phyloP scores from a whole-genome alignment of 2,329 filamentous ascomycete species.

The Hypoxylon sp. region DNA sequence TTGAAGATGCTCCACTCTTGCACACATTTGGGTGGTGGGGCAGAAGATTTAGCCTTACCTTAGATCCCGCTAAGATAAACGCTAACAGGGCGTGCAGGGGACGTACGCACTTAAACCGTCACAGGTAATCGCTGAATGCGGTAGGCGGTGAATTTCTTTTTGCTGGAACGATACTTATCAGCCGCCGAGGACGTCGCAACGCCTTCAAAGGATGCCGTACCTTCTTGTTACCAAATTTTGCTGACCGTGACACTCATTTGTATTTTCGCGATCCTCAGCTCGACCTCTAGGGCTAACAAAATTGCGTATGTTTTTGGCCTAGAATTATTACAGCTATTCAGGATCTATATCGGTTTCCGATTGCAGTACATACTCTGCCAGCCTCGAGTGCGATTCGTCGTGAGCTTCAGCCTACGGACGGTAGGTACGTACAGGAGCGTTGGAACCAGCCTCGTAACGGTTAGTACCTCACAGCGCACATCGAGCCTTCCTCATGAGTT shows the following conservation, averaged over 20 bases:
- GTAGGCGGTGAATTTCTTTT: slow-evolving; percentile 43
- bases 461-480: slow-evolving; percentile 17
- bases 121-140: slow-evolving; percentile 26
- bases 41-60: slow-evolving; percentile 34
- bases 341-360: not conserved
- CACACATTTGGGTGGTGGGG: slow-evolving; percentile 32
- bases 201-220: slow-evolving; percentile 11
- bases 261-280: slow-evolving; percentile 2
- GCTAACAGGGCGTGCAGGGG: slow-evolving; percentile 16
- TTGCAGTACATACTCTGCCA: not conserved
- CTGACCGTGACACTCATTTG: not conserved
- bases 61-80: slow-evolving; percentile 44
- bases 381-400: slow-evolving; percentile 2
- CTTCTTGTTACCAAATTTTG: slow-evolving; percentile 22
- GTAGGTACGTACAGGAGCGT: not conserved
- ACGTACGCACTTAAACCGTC: slow-evolving; percentile 17
- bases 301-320: not conserved
- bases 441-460: slow-evolving; percentile 12
- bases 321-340: slow-evolving; percentile 1
- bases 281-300: not conserved
- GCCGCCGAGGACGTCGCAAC: slow-evolving; percentile 39
- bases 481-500: slow-evolving; percentile 52
- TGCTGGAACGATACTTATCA: slow-evolving; percentile 31
- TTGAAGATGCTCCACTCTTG: slow-evolving; percentile 23
- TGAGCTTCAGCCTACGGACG: not conserved